phyloP scores from a whole-genome alignment of 2,329 filamentous ascomycete genomes.

The Xylariaceae sp. region DNA sequence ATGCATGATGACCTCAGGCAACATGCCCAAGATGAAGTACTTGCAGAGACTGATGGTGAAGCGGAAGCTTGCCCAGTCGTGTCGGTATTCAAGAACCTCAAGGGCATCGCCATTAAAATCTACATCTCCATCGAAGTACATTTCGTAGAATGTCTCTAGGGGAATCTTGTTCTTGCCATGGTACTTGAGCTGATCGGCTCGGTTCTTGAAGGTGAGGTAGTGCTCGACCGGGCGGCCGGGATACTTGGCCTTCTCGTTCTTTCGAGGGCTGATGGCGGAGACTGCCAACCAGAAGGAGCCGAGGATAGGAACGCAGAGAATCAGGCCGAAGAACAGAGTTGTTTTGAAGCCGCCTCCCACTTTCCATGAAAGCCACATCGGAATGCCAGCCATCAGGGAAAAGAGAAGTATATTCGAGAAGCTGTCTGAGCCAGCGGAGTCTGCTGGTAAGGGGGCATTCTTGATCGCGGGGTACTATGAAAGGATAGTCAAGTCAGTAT shows the following conservation, averaged over 20 bases:
- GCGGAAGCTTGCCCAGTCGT: slow-evolving; percentile 94
- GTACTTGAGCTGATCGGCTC: slow-evolving; percentile 59
- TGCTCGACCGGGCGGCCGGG: slow-evolving; percentile 84
- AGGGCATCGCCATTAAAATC: slow-evolving; percentile 92
- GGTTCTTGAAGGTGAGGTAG: slow-evolving; percentile 78
- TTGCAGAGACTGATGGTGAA: slow-evolving; percentile 83
- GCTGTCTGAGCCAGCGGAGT: slow-evolving; percentile 73
- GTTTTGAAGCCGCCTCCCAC: slow-evolving; percentile 82
- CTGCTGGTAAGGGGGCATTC: slow-evolving; percentile 89
- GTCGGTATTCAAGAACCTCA: slow-evolving; percentile 85
- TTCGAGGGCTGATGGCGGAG: slow-evolving; percentile 77
- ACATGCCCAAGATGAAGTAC: slow-evolving; percentile 81
- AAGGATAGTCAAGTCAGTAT: background rate
- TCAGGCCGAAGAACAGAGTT: slow-evolving; percentile 74
- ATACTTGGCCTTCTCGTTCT: slow-evolving; percentile 84
- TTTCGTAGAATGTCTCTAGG: slow-evolving; percentile 92
- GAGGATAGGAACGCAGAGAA: slow-evolving; percentile 75
- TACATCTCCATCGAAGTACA: slow-evolving; percentile 93
- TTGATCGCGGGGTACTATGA: slow-evolving; percentile 78
- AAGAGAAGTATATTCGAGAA: slow-evolving; percentile 82
- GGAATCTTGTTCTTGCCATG: slow-evolving; percentile 74
- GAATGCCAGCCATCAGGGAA: slow-evolving; percentile 62
- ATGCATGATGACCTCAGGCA: slow-evolving; percentile 89
- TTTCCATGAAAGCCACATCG: slow-evolving; percentile 76
- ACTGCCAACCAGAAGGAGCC: slow-evolving; percentile 74